phyloP scores from a whole-genome alignment of 139 green algal genomes.

The Nannochloris sp. region DNA sequence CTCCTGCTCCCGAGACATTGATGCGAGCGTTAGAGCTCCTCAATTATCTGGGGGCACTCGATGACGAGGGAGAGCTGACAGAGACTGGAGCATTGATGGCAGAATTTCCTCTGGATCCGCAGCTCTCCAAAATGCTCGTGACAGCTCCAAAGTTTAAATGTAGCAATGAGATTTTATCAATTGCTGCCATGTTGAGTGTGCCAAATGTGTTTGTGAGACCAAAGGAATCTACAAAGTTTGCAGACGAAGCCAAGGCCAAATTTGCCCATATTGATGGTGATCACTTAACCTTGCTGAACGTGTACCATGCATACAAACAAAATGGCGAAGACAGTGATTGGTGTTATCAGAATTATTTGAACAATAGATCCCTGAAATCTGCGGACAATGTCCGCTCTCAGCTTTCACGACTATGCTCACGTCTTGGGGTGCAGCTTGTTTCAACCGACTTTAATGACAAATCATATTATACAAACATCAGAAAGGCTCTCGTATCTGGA shows the following conservation, averaged over 20 bases:
- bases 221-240: slow-evolving; percentile 73
- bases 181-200: slow-evolving; percentile 91
- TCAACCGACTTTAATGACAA: slow-evolving; percentile 76
- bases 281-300: slow-evolving; percentile 97
- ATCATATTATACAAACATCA: slow-evolving; percentile 96
- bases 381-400: slow-evolving; percentile 92
- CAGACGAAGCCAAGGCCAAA: slow-evolving; percentile 89
- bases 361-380: slow-evolving; percentile 78
- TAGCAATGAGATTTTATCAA: slow-evolving; percentile 93
- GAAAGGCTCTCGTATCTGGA: slow-evolving; percentile 83
- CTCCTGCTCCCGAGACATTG: slow-evolving; percentile 95
- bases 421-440: slow-evolving; percentile 65
- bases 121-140: slow-evolving; percentile 98
- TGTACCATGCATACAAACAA: slow-evolving; percentile 97
- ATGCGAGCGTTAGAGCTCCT: slow-evolving; percentile 98
- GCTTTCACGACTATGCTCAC: slow-evolving; percentile 69
- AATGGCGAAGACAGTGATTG: slow-evolving; percentile 70
- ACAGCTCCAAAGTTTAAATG: slow-evolving; percentile 85
- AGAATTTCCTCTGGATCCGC: slow-evolving; percentile 96
- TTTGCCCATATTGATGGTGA: slow-evolving; percentile 96
- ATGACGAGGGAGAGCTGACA: slow-evolving; percentile 96
- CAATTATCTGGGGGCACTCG: slow-evolving; percentile 98
- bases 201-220: slow-evolving; percentile 92
- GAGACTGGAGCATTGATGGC: slow-evolving; percentile 85
- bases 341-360: slow-evolving; percentile 97